Percentiles rank a stretch among this genome's conserved stretches.
Evolutionary conservation across 2,329 filamentous ascomycete genomes (phyloP).

Genomic region (Gaeumannomyces tritici): DNA sequence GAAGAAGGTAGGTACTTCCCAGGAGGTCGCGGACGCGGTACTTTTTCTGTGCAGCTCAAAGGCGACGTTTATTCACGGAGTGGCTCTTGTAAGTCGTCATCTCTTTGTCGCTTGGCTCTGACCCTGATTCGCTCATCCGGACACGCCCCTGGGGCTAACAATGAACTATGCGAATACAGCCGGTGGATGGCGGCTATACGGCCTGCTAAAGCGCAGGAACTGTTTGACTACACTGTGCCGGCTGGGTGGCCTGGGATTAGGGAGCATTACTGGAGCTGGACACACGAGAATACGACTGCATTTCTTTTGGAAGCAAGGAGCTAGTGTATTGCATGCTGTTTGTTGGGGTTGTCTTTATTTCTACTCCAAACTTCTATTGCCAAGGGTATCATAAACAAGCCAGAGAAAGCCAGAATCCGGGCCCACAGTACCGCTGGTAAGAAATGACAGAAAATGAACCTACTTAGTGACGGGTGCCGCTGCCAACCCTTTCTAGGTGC

Average conservation of each 20-base stretch:
- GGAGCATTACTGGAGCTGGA: neutral
- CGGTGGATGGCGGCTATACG: slow-evolving; percentile 5
- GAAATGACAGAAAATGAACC: neutral
- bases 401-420: neutral
- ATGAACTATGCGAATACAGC: neutral
- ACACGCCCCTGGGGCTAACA: neutral
- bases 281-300: neutral
- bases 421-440: neutral
- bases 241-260: neutral
- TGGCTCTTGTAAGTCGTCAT: slow-evolving; percentile 17
- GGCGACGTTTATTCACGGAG: slow-evolving; percentile 34
- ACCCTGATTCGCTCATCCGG: neutral
- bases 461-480: neutral
- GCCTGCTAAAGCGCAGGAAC: neutral
- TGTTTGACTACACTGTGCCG: too few relatives aligned
- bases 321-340: neutral
- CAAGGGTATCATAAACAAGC: slow-evolving; percentile 2
- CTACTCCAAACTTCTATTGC: neutral
- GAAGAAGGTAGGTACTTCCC: slow-evolving; percentile 28
- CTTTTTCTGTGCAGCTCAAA: slow-evolving; percentile 33
- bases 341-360: neutral
- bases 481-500: neutral
- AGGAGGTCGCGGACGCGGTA: slow-evolving; percentile 35
- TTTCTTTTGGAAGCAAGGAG: neutral
- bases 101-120: neutral